These are phyloP conservation scores for Vigna radiata DNA, from an alignment of 306 rosid species.

Conservation along the genomic window DNA sequence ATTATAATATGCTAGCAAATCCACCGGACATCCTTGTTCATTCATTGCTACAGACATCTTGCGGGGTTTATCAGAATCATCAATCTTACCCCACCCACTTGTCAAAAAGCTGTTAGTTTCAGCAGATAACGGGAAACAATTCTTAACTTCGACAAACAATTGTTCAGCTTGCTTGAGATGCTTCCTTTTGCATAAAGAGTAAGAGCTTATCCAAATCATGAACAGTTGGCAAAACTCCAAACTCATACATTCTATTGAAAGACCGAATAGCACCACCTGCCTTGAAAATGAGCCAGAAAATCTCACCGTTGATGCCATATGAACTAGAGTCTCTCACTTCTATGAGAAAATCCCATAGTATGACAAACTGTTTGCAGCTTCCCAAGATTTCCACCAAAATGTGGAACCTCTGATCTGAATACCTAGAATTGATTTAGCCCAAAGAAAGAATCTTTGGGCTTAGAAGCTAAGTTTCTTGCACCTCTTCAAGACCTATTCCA, in stretches of 20 bases:
- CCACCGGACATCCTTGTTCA: slow-evolving; percentile 62
- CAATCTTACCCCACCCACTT: slow-evolving; percentile 63
- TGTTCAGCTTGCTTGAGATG: slow-evolving; percentile 73
- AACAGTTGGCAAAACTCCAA: slow-evolving; percentile 65
- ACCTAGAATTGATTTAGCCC: slow-evolving; percentile 77
- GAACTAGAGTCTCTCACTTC: slow-evolving; percentile 63
- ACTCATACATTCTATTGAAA: slow-evolving; percentile 77
- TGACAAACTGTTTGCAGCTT: slow-evolving; percentile 70
- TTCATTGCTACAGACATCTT: slow-evolving; percentile 81
- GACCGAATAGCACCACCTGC: slow-evolving; percentile 78
- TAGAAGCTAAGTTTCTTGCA: slow-evolving; percentile 80
- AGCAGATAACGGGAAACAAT: slow-evolving; percentile 52
- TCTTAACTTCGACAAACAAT: slow-evolving; percentile 69
- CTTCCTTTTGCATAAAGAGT: slow-evolving; percentile 69
- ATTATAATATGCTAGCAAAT: slow-evolving; percentile 74
- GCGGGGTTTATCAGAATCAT: slow-evolving; percentile 60
- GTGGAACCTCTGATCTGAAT: slow-evolving; percentile 76
- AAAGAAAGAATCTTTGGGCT: slow-evolving; percentile 88
- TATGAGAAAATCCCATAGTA: slow-evolving; percentile 86
- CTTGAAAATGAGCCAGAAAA: slow-evolving; percentile 79
- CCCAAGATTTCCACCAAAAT: slow-evolving; percentile 84
- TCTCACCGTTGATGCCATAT: slow-evolving; percentile 56
- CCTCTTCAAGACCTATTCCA: slow-evolving; percentile 85
- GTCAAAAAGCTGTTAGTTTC: slow-evolving; percentile 78
- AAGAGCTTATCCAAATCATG: slow-evolving; percentile 79